Base-by-base conservation (phyloP, 75 land plant genomes). In the Picea glauca region DNA sequence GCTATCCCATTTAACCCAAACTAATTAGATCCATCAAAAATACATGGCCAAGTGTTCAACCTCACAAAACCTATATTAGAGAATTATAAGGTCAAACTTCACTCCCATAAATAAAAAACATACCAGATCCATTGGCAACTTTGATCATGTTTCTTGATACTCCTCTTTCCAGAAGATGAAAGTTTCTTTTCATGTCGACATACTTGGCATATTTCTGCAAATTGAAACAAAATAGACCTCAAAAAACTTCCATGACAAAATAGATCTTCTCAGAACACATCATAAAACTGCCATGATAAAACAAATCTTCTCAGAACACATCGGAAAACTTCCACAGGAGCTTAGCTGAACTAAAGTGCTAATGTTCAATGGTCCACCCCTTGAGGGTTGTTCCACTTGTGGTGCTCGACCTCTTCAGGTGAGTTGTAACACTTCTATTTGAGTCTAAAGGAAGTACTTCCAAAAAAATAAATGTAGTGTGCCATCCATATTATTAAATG, bases 131-230 rank as follows among this genome's bases (percentile, higher is more conserved):
- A 23, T 91, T 84, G 0, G 89, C 85, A 83, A 95, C 94, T 18
- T 85, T 72, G 72, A 84, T 79, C 92, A 95, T 87, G 81, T 95
- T 92, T 54, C 93, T 91, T 75, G 94, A 95, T 68, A 91, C 98
- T 56, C 98, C 98, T 91, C 92, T 83, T 1, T 87, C 98, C 32
- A 93, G 89, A 70, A 95, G 85, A 26, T 95, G 93, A 60, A 95
- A 93, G 74, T 91, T 91, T 86, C 95, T 84, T 84, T 91, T 95
- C 87, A 91, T 43, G 20, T 93, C 98, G 74, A 95, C 93, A 85
- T 95, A 74, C 80, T 91, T 95, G 58, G 92, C 92, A 87, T 91
- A 95, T 85, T 89, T 93, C 98, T 95, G 82, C 60, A 87, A 11
- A 62, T 20, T 35, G 2, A 20, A 62, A 20, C 1, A 62, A 62